Percentiles rank a stretch among this genome's conserved stretches.
Evolutionary conservation across 106 monocot genomes (phyloP).

Genomic region (Acorus gramineus): DNA sequence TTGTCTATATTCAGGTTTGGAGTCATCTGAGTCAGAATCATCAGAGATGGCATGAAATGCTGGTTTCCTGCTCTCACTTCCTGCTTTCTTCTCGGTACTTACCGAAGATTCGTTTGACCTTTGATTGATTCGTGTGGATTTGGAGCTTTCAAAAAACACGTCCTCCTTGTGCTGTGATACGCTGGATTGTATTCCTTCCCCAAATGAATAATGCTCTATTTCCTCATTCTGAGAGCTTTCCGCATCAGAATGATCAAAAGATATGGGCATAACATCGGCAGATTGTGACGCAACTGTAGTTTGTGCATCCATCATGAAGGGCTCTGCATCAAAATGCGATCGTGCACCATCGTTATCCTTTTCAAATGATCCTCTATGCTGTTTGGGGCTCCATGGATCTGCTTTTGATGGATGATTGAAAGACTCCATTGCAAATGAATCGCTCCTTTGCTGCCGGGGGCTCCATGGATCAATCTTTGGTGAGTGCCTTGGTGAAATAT

Average conservation of each 20-base stretch:
- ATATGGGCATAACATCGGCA: constrained; percentile 15
- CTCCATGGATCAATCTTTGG: too few species aligned
- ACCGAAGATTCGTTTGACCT: too few species aligned
- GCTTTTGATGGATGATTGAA: neutral
- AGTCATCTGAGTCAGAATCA: too few species aligned
- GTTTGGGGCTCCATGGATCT: constrained; percentile 7
- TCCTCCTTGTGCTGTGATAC: too few species aligned
- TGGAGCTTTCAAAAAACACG: neutral
- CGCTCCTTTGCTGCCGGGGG: neutral
- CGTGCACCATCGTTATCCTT: constrained; percentile 1
- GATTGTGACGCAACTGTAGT: constrained; percentile 10
- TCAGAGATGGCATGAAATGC: too few species aligned
- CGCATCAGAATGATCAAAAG: constrained; percentile 47
- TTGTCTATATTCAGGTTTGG: neutral
- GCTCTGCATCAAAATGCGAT: constrained; percentile 8
- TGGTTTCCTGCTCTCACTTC: too few species aligned
- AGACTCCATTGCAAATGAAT: constrained; percentile 16
- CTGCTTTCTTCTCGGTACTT: too few species aligned
- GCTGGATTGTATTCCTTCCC: too few species aligned
- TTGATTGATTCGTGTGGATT: neutral
- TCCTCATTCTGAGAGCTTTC: constrained; percentile 26
- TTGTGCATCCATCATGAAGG: neutral
- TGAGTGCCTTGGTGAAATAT: too few species aligned
- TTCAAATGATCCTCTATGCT: constrained; percentile 3
- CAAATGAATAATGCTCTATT: too few species aligned